phyloP scores from a whole-genome alignment of 1,284 basidiomycete genomes.

The Apiotrichum laibachii region DNA sequence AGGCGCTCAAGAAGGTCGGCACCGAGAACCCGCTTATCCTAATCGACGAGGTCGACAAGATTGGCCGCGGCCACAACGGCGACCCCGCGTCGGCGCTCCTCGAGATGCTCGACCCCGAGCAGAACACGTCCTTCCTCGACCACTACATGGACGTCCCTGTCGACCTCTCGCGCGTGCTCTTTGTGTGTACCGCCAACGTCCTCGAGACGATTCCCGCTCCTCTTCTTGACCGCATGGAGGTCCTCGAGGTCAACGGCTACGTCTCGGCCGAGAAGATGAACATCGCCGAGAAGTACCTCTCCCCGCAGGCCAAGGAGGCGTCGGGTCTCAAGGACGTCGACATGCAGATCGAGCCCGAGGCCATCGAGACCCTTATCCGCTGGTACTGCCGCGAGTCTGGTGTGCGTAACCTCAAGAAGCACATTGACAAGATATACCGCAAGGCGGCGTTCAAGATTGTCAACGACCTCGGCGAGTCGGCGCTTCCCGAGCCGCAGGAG shows the following conservation, averaged over 20 bases:
- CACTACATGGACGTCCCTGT: constrained; percentile 98
- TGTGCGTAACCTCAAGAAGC: constrained; percentile 89
- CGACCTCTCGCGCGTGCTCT: constrained; percentile 91
- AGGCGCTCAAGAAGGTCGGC: constrained; percentile 92
- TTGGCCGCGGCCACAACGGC: constrained; percentile 83
- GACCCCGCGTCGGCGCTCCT: constrained; percentile 91
- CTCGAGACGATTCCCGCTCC: constrained; percentile 96
- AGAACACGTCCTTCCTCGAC: constrained; percentile 93
- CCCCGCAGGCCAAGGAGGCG: constrained; percentile 89
- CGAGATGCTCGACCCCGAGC: constrained; percentile 98
- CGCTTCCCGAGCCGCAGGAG: constrained; percentile 65
- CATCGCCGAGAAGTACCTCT: constrained; percentile 88
- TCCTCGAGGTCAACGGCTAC: constrained; percentile 93
- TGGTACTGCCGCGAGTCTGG: constrained; percentile 98
- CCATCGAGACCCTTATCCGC: constrained; percentile 87
- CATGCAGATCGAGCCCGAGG: constrained; percentile 69
- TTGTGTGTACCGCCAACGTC: constrained; percentile 95
- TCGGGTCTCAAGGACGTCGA: constrained; percentile 82
- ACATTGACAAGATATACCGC: constrained; percentile 97
- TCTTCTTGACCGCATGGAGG: constrained; percentile 94
- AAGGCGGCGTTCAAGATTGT: constrained; percentile 95
- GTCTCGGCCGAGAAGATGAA: constrained; percentile 94
- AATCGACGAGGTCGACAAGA: constrained; percentile 99
- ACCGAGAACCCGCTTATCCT: constrained; percentile 95
- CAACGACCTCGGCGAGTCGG: constrained; percentile 82